Evolutionary conservation across 2,329 filamentous ascomycete species (phyloP).

Genomic region (Exophiala calicioides): DNA sequence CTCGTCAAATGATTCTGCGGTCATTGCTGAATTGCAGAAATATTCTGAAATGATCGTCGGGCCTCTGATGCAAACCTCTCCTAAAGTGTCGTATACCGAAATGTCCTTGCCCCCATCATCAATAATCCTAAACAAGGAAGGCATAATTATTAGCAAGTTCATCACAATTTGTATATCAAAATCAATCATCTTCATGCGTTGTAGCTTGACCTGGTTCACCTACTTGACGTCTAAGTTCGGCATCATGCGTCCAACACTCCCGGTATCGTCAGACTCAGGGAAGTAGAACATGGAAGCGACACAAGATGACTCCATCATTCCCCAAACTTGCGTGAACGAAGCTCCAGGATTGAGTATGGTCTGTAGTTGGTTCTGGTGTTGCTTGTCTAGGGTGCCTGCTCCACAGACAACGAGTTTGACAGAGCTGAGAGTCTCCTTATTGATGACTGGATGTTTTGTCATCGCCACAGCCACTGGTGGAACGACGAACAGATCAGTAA

Average conservation of each 20-base stretch:
- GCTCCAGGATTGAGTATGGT: constrained; percentile 45
- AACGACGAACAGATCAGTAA: constrained; percentile 52
- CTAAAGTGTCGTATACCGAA: constrained; percentile 50
- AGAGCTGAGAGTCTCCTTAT: constrained; percentile 36
- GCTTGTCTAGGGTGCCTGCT: constrained; percentile 51
- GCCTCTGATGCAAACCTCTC: constrained; percentile 49
- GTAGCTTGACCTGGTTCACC: neutral
- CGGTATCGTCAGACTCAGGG: constrained; percentile 20
- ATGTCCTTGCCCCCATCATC: constrained; percentile 60
- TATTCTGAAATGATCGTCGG: constrained; percentile 42
- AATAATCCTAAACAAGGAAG: constrained; percentile 45
- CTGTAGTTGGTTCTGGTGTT: constrained; percentile 43
- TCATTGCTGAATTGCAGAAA: constrained; percentile 40
- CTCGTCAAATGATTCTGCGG: constrained; percentile 36
- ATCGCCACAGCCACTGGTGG: constrained; percentile 47
- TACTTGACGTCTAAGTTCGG: constrained; percentile 25
- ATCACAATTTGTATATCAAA: neutral
- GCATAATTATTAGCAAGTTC: neutral
- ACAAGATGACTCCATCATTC: constrained; percentile 53
- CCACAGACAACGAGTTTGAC: constrained; percentile 49
- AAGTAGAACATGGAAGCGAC: constrained; percentile 22
- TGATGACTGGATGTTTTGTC: constrained; percentile 25
- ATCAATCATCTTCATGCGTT: too few species aligned
- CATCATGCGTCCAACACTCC: constrained; percentile 22
- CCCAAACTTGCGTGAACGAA: constrained; percentile 53